These are phyloP conservation scores for Penstemon eatonii DNA, from an alignment of 257 asterid species.

Conservation along the genomic window DNA sequence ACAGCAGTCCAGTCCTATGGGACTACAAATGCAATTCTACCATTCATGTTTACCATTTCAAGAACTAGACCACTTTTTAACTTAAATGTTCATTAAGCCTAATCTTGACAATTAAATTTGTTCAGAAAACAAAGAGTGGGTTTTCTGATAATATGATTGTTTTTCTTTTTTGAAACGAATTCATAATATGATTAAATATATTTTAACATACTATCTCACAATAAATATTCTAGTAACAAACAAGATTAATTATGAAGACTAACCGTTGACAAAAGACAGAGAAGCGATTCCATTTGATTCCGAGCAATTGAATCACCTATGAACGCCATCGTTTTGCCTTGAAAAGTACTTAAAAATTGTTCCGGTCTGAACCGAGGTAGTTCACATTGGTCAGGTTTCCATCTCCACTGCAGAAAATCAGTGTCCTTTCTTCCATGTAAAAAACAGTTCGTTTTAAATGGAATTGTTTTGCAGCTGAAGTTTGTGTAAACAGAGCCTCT, in stretches of 20 bases:
- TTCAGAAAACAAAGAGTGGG: not conserved
- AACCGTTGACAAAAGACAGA: conserved; percentile 68
- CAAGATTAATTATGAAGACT: conserved; percentile 12
- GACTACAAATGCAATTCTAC: too few relatives aligned
- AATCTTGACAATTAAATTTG: not conserved
- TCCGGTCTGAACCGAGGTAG: conserved; percentile 51
- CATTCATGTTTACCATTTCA: not conserved
- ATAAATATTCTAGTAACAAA: too few relatives aligned
- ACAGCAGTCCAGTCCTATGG: too few relatives aligned
- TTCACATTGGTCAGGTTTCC: conserved; percentile 68
- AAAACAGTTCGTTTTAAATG: conserved; percentile 52
- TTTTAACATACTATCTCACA: too few relatives aligned
- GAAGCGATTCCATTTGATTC: conserved; percentile 79
- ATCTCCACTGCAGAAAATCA: conserved; percentile 65
- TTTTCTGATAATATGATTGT: not conserved
- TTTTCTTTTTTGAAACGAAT: too few relatives aligned
- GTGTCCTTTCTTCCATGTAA: conserved; percentile 53
- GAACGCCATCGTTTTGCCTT: conserved; percentile 67
- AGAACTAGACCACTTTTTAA: not conserved
- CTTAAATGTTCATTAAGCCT: not conserved
- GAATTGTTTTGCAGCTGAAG: conserved; percentile 54
- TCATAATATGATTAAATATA: too few relatives aligned
- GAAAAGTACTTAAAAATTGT: conserved; percentile 35
- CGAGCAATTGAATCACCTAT: conserved; percentile 70
- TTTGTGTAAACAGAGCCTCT: conserved; percentile 47